These are phyloP conservation scores for Saksenaea vasiformis DNA, from an alignment of 371 early-diverging fungal species.

Conservation along the genomic window DNA sequence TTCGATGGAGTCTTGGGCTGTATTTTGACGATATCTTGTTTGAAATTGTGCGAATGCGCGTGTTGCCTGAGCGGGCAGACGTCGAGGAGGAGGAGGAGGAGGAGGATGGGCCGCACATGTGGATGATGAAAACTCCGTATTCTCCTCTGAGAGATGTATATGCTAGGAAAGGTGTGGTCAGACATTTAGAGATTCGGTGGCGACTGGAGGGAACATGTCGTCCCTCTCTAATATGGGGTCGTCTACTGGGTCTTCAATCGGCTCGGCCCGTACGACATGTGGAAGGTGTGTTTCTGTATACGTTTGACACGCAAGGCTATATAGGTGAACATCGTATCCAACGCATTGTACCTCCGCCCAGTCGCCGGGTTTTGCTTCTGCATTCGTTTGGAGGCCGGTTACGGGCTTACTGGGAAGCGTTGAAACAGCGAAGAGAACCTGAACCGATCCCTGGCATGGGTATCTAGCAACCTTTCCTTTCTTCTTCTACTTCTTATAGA, in stretches of 20 bases:
- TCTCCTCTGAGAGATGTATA: background rate
- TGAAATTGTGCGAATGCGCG: constrained; percentile 40
- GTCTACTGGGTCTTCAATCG: constrained; percentile 8
- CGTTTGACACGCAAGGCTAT: constrained; percentile 48
- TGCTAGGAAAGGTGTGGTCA: constrained; percentile 22
- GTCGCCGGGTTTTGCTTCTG: constrained; percentile 48
- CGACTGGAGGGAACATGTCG: constrained; percentile 50
- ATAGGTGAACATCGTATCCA: constrained; percentile 63
- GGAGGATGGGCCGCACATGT: background rate
- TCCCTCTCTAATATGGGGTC: constrained; percentile 21
- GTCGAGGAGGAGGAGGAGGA: constrained; percentile 5
- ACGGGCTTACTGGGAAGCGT: constrained; percentile 34
- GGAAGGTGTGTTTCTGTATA: constrained; percentile 59
- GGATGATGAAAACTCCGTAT: background rate
- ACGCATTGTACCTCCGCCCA: constrained; percentile 61
- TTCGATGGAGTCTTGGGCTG: constrained; percentile 52
- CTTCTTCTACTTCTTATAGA: too few relatives aligned
- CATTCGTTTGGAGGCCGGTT: constrained; percentile 52
- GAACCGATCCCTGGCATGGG: constrained; percentile 33
- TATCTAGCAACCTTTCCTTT: background rate
- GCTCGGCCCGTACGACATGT: constrained; percentile 20
- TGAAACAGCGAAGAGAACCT: constrained; percentile 27
- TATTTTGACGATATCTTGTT: constrained; percentile 49
- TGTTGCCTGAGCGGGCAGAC: constrained; percentile 27
- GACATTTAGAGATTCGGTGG: constrained; percentile 53